These are phyloP conservation scores for Rubus parviflorus DNA, from an alignment of 306 rosid species.

Conservation along the genomic window DNA sequence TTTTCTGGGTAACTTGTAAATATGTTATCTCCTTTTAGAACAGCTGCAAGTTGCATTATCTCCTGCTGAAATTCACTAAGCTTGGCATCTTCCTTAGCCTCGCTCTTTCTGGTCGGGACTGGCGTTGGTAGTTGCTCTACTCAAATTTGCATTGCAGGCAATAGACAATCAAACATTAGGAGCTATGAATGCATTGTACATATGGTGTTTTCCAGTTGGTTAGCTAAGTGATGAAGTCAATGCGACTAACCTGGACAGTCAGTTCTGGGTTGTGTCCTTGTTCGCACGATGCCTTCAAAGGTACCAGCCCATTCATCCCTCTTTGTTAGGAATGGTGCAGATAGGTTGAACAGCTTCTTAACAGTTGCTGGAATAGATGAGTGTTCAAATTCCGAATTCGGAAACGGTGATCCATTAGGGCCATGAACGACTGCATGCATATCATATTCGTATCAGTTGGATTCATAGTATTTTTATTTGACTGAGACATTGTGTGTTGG, in stretches of 20 bases:
- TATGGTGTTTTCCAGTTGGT: neutral
- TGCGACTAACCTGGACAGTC: constrained; percentile 78
- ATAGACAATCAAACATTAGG: too few species aligned
- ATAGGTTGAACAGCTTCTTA: constrained; percentile 71
- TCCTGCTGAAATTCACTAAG: constrained; percentile 84
- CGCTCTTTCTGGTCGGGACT: constrained; percentile 42
- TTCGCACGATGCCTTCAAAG: constrained; percentile 64
- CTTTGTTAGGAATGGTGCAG: constrained; percentile 67
- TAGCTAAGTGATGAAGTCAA: neutral
- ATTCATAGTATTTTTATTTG: too few species aligned
- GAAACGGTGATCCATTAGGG: constrained; percentile 70
- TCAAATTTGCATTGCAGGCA: neutral
- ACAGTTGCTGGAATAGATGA: constrained; percentile 88
- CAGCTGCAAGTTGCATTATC: constrained; percentile 74
- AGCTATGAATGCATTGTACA: neutral
- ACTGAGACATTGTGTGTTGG: too few species aligned
- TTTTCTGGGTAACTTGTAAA: constrained; percentile 61
- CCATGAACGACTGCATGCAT: constrained; percentile 78
- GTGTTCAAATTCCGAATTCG: constrained; percentile 80
- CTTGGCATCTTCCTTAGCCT: constrained; percentile 54
- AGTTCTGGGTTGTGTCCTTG: constrained; percentile 62
- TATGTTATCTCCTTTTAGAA: constrained; percentile 66
- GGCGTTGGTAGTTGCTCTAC: constrained; percentile 74
- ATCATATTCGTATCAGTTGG: too few species aligned
- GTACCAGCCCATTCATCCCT: constrained; percentile 92